A percentile compares a stretch with the other conserved stretches of the same genome.
Conservation (phyloP, 2,329 filamentous ascomycete species). For the Neophaeococcomyces mojaviensis region DNA sequence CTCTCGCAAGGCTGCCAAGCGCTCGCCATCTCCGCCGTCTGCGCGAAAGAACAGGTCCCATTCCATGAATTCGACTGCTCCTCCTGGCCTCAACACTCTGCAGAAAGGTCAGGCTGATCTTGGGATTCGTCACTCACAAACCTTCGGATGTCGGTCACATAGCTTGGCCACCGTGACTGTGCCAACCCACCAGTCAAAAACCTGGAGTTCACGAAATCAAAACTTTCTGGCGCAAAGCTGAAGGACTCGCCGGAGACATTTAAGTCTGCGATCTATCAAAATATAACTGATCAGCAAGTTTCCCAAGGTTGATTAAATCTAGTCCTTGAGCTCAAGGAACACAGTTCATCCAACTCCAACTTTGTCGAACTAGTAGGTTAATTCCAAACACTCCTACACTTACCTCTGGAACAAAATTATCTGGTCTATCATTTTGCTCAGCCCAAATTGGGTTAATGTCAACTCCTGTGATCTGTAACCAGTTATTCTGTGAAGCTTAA, state of each 20-base stretch:
- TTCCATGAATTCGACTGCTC: conserved; percentile 6
- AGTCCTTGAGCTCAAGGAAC: too few species aligned
- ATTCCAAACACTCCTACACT: not conserved
- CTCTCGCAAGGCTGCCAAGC: not conserved
- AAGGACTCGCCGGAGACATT: not conserved
- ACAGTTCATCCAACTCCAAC: too few species aligned
- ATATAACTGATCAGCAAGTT: too few species aligned
- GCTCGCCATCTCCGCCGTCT: not conserved
- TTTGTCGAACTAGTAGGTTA: not conserved
- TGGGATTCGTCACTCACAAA: not conserved
- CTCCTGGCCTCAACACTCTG: conserved; percentile 1
- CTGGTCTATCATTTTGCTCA: not conserved
- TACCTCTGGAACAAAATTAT: conserved; percentile 1
- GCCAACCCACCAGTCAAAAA: conserved; percentile 3
- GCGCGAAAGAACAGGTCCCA: conserved; percentile 3
- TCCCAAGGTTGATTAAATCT: too few species aligned
- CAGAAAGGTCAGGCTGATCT: not conserved
- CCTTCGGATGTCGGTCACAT: conserved; percentile 5
- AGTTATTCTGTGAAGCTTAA: too few species aligned
- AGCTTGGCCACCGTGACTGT: conserved; percentile 1
- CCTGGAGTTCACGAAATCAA: conserved; percentile 8
- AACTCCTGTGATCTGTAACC: not conserved
- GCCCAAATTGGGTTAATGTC: not conserved
- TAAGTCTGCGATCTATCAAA: conserved; percentile 4
- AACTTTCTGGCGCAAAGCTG: not conserved